Evolutionary conservation across 805 yeast species (phyloP).

Genomic region (Pichia manshurica): DNA sequence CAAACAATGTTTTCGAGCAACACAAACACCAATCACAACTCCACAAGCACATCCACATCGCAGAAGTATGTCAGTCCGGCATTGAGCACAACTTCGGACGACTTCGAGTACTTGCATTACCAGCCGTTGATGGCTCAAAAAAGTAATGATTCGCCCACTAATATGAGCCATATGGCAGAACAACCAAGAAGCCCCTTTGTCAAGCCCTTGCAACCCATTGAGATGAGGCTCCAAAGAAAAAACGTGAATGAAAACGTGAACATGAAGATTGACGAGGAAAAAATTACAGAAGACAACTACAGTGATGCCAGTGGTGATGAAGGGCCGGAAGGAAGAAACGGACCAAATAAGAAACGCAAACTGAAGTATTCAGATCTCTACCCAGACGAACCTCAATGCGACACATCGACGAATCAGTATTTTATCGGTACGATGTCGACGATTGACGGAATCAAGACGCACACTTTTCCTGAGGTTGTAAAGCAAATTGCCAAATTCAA

Average conservation of each 20-base stretch:
- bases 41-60: conserved; percentile 8
- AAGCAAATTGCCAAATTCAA: conserved; percentile 38
- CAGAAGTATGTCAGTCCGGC: conserved; percentile 26
- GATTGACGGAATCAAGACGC: conserved; percentile 32
- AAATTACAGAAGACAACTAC: neutral
- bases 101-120: conserved; percentile 22
- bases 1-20: conserved; percentile 32
- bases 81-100: conserved; percentile 34
- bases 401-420: conserved; percentile 60
- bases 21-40: conserved; percentile 6
- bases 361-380: conserved; percentile 7
- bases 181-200: conserved; percentile 5
- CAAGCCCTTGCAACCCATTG: conserved; percentile 10
- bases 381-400: conserved; percentile 39
- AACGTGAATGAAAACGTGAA: neutral
- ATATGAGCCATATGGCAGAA: neutral
- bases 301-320: neutral
- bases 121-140: conserved; percentile 22
- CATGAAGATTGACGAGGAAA: neutral
- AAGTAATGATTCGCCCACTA: conserved; percentile 4
- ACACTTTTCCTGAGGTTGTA: conserved; percentile 58
- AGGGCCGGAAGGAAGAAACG: neutral
- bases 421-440: conserved; percentile 47
- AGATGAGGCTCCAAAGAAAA: conserved; percentile 2
- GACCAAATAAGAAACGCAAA: neutral